A percentile compares a stretch with the other conserved stretches of the same genome.
These are phyloP conservation scores for Rhizopogon vinicolor DNA, from an alignment of 768 basidiomycete genomes.

Conservation along the genomic window DNA sequence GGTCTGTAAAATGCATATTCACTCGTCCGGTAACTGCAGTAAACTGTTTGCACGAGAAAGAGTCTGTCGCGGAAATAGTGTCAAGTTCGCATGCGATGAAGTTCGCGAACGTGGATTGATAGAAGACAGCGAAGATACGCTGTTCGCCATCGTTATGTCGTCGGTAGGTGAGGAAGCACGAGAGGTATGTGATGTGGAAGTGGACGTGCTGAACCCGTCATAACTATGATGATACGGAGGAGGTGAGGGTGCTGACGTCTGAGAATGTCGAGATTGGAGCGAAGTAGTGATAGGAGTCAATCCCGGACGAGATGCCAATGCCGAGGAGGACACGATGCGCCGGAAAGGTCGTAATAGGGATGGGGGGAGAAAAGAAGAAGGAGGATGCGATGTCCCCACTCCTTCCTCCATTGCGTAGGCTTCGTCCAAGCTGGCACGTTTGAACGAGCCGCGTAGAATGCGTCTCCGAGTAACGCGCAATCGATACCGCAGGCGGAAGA, in stretches of 20 bases:
- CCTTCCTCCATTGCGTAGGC: constrained; percentile 48
- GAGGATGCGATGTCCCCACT: constrained; percentile 8
- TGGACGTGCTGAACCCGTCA: constrained; percentile 23
- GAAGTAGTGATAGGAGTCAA: constrained; percentile 15
- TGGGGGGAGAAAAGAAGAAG: constrained; percentile 15
- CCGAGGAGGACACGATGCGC: constrained; percentile 18
- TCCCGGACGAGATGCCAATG: constrained; percentile 15
- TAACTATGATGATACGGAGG: constrained; percentile 19
- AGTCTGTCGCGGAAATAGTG: constrained; percentile 42
- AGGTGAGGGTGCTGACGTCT: constrained; percentile 7
- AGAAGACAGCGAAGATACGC: constrained; percentile 25
- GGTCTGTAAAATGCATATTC: not conserved
- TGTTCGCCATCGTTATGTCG: constrained; percentile 20
- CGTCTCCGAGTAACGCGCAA: constrained; percentile 40
- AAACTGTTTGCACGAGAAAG: constrained; percentile 32
- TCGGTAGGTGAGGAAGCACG: constrained; percentile 26
- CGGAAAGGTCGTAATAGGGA: constrained; percentile 25
- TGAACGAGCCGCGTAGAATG: constrained; percentile 39
- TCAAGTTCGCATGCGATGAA: constrained; percentile 59
- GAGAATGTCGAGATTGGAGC: not conserved
- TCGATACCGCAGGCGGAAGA: constrained; percentile 55
- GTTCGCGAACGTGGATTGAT: constrained; percentile 55
- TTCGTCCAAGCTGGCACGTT: constrained; percentile 18
- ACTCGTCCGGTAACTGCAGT: constrained; percentile 5
- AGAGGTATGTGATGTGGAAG: constrained; percentile 27